A percentile compares a stretch with the other conserved stretches of the same genome.
These are phyloP conservation scores for Chlorociboria aeruginascens DNA, from an alignment of 495 filamentous ascomycete genomes.

Conservation along the genomic window DNA sequence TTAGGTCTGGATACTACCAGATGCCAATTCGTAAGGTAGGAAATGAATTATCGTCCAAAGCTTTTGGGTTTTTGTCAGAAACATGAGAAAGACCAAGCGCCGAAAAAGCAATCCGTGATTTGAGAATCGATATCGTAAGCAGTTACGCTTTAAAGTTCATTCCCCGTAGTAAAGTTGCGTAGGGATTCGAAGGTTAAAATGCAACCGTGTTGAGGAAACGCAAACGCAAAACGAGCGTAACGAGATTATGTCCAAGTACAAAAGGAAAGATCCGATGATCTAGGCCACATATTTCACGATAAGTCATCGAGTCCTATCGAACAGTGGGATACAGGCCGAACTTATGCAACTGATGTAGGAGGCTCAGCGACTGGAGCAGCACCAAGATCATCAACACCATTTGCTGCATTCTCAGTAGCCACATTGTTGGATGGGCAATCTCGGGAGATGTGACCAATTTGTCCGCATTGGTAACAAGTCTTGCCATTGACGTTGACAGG, in stretches of 20 bases:
- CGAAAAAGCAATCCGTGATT: conserved; percentile 19
- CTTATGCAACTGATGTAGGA: conserved; percentile 45
- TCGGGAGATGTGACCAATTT: conserved; percentile 65
- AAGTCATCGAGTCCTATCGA: conserved; percentile 20
- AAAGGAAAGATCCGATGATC: conserved; percentile 17
- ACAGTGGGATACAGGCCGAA: conserved; percentile 7
- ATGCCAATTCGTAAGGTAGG: conserved; percentile 20
- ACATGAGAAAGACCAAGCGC: conserved; percentile 21
- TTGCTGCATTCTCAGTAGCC: conserved; percentile 24
- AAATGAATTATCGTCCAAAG: conserved; percentile 21
- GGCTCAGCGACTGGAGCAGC: conserved; percentile 29
- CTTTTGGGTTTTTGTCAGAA: conserved; percentile 17
- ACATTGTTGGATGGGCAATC: conserved; percentile 33
- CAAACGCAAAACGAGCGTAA: background rate
- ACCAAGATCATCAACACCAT: conserved; percentile 2
- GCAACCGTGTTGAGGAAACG: too few species aligned
- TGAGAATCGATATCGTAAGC: conserved; percentile 14
- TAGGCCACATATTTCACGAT: conserved; percentile 9
- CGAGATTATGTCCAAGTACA: conserved; percentile 16
- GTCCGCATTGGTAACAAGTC: conserved; percentile 96
- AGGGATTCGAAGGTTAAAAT: too few species aligned
- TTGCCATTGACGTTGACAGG: conserved; percentile 92
- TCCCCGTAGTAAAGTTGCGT: too few species aligned
- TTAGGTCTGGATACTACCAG: conserved; percentile 18
- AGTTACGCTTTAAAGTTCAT: too few species aligned